Base-by-base conservation (phyloP, 2,329 filamentous ascomycete genomes). In the Claviceps digitariae region DNA sequence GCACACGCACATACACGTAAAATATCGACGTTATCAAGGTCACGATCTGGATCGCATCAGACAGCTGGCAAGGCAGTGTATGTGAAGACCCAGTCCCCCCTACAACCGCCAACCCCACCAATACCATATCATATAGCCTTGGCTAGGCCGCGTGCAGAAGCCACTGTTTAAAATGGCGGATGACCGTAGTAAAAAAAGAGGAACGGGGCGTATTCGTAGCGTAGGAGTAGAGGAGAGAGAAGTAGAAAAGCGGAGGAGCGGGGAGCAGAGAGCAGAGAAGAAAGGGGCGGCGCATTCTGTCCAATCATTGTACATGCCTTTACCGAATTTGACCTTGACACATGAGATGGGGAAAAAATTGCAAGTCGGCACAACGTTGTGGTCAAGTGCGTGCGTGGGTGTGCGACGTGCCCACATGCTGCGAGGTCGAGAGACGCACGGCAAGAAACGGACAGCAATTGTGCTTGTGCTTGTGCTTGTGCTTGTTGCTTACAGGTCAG, bases 261-360 rank as follows among this genome's bases (percentile, higher is more conserved):
- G n/a, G n/a, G n/a, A n/a, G n/a, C n/a, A 10, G 31, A 34, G 31
- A 34, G 31, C 31, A 21, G 55, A 27, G 17, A 43, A 10, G 17
- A 31, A 9, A 3, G 23, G 23, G 23, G 17, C 25, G 15, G n/a
- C 21, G 40, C 25, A 29, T 27, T 31, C 41, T 9, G 40, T 31
- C 63, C 62, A 64, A 65, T 64, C 55, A 63, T 55, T 17, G 48
- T 47, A 52, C 58, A 52, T 57, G 43, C 50, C 41, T 56, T 60
- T 59, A 64, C 63, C 63, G 62, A 58, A 57, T 56, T 59, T 58
- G 56, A 53, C 57, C 48, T 36, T 21, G 20, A 27, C 53, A 48
- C 53, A 44, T 21, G 27, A 34, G 25, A 38, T 41, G 49, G 25
- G 36, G n/a, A 25, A 15, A 25, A 2, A 2, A 20, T 17, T 41